Conservation (phyloP, 2,329 filamentous ascomycete species). For the Fusarium sp. region DNA sequence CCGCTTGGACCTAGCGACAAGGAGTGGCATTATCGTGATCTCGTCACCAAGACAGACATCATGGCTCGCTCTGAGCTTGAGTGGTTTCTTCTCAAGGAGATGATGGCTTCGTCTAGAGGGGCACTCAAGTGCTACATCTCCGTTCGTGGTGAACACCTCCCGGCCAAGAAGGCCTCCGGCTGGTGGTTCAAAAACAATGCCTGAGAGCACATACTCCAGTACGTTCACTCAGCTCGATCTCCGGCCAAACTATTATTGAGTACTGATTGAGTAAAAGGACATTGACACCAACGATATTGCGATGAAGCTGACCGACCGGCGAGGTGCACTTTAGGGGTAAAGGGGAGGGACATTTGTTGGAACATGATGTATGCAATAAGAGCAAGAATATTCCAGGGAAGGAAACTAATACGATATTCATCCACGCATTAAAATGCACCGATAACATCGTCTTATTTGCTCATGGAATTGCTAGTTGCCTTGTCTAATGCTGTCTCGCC, state of each 20-base stretch:
- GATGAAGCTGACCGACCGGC: not conserved
- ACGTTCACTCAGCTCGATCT: not conserved
- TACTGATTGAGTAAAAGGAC: not conserved
- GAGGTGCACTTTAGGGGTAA: not conserved
- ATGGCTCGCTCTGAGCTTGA: constrained; percentile 38
- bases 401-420: not conserved
- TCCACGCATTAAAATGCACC: not conserved
- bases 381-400: not conserved
- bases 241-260: not conserved
- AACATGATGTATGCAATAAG: not conserved
- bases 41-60: constrained; percentile 41
- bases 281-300: not conserved
- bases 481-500: not conserved
- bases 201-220: not conserved
- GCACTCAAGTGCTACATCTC: constrained; percentile 40
- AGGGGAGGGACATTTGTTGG: constrained; percentile 6
- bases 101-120: constrained; percentile 38
- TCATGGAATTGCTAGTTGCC: not conserved
- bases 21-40: constrained; percentile 41
- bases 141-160: constrained; percentile 31
- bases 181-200: constrained; percentile 33
- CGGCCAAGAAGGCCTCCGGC: constrained; percentile 12
- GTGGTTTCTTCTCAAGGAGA: constrained; percentile 43
- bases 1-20: constrained; percentile 33
- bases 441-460: not conserved